Conservation (phyloP, 2,329 filamentous ascomycete genomes). For the Rosellinia necatrix region DNA sequence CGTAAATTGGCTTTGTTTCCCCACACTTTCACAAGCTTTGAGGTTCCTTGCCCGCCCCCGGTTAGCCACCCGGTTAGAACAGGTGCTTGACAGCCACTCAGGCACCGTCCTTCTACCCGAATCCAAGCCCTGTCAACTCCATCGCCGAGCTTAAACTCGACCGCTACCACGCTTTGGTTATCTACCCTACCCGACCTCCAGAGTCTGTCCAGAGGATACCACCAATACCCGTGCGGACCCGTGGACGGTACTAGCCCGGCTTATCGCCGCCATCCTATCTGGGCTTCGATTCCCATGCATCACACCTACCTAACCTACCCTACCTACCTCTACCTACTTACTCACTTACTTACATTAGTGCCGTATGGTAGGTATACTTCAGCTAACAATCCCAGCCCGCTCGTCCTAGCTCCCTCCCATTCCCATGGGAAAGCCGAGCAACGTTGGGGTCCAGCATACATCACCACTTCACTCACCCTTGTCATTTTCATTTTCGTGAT, state of each 20-base stretch:
- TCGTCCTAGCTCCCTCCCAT: constrained; percentile 22
- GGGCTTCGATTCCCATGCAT: constrained; percentile 14
- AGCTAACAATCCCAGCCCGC: constrained; percentile 20
- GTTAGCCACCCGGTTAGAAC: constrained; percentile 31
- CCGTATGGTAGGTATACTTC: too few relatives aligned
- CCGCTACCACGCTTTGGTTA: background rate
- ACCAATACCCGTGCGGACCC: too few relatives aligned
- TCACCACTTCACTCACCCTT: constrained; percentile 21
- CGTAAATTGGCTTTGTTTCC: constrained; percentile 32
- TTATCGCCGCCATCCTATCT: background rate
- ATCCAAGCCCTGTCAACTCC: constrained; percentile 16
- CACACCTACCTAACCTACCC: too few relatives aligned
- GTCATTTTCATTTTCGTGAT: constrained; percentile 17
- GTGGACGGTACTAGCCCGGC: constrained; percentile 10
- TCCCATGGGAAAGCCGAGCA: constrained; percentile 18
- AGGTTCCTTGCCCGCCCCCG: constrained; percentile 16
- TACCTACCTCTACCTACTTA: too few relatives aligned
- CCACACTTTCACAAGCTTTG: constrained; percentile 43
- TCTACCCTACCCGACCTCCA: background rate
- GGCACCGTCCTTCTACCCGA: constrained; percentile 39
- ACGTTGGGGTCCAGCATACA: constrained; percentile 12
- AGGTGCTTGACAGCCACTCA: constrained; percentile 34
- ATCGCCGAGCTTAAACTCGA: constrained; percentile 21
- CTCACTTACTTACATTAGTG: too few relatives aligned
- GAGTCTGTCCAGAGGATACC: too few relatives aligned